Evolutionary conservation across 2,329 filamentous ascomycete species (phyloP).

Genomic region (Grosmannia serpens): DNA sequence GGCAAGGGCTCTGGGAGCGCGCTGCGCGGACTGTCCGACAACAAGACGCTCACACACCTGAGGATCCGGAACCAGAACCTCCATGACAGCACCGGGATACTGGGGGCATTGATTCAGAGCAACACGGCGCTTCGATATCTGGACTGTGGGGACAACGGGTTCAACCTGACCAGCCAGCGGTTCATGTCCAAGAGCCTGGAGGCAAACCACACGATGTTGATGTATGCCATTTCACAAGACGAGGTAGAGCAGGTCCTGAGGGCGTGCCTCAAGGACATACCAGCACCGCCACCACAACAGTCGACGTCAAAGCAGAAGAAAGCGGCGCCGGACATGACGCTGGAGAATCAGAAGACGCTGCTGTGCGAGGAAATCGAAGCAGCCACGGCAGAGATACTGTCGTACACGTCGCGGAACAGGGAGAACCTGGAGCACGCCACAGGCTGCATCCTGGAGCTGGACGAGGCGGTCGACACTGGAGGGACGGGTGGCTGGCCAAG

Average conservation of each 20-base stretch:
- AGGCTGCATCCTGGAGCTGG: constrained; percentile 16
- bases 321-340: constrained; percentile 9
- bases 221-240: constrained; percentile 24
- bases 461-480: constrained; percentile 14
- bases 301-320: constrained; percentile 7
- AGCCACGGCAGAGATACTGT: constrained; percentile 14
- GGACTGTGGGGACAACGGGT: constrained; percentile 43
- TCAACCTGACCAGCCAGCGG: constrained; percentile 39
- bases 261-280: constrained; percentile 12
- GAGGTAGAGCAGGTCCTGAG: constrained; percentile 18
- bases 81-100: constrained; percentile 37
- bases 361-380: constrained; percentile 11
- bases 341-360: constrained; percentile 13
- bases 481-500: constrained; percentile 15
- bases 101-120: constrained; percentile 38
- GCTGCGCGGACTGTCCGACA: constrained; percentile 21
- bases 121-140: constrained; percentile 39
- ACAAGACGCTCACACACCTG: constrained; percentile 30
- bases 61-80: constrained; percentile 45
- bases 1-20: constrained; percentile 41
- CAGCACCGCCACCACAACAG: background rate
- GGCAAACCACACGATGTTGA: constrained; percentile 29
- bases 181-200: constrained; percentile 33
- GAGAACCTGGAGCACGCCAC: constrained; percentile 14
- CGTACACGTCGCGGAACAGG: constrained; percentile 16